Evolutionary conservation across 169 alveolate genomes (phyloP), one percentile per base, ranked within the genome.

Genomic region (Plasmodium chabaudi): DNA sequence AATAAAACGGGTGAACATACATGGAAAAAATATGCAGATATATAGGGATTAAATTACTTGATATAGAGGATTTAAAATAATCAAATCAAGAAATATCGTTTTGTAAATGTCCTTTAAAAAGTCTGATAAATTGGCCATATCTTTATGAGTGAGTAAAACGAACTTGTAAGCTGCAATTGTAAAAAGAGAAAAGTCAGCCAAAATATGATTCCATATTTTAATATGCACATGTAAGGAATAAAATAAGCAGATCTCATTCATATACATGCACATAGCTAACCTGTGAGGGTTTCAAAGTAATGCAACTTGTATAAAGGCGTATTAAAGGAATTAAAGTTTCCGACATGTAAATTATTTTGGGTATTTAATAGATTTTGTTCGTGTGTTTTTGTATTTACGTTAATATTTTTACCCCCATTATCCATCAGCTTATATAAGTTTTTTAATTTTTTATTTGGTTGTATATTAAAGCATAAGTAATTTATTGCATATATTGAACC

Each of bases 401-500:
- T 82, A 13, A 82, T 55, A 67, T 67, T 67, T 67, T 82, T 82
- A 39, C 55, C 67, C 6, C 51, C 23, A 82, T 67, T 61, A 15
- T 53, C 60, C 12, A 47, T 42, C 10, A 72, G 53, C 27, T 82
- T 82, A 64, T 82, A 82, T 2, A 82, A 59, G 57, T 82, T 82
- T 53, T 82, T 82, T 49, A 82, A 67, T 55, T 67, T 82, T 70
- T 67, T 82, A 61, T 82, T 82, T 44, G 90, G 90, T n/a, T 82
- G 90, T 51, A 82, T 82, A 70, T 82, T 82, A 70, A 57, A 82
- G 61, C 90, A 82, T 47, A 82, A 47, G 59, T 82, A 82, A 49
- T 82, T 82, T 12, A 82, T 70, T 7, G 90, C 90, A 67, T 82
- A 82, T 42, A 82, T 82, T 17, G 90, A 82, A 39, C 90, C 90